Base-by-base conservation (phyloP, 2,329 filamentous ascomycete genomes). In the Cytospora leucostoma region DNA sequence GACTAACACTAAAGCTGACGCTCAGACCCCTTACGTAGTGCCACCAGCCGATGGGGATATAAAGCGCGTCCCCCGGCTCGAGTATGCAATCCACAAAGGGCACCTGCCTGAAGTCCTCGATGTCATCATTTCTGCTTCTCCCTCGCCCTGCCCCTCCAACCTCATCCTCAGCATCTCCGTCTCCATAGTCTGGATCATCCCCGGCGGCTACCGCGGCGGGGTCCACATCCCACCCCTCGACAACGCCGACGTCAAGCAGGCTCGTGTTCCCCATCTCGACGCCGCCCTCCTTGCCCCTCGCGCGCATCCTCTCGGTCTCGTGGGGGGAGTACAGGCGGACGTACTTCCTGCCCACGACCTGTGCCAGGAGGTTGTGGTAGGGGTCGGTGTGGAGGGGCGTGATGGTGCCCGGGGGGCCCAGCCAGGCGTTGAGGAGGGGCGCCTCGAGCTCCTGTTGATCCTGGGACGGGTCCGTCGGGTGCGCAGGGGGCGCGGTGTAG, bases 31-130 rank as follows among this genome's bases (percentile, higher is more conserved):
- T 83, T 4, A 98, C 91, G 75, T 97, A 98, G 79, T 99, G 95
- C 95, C 95, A 99, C 94, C 95, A 99, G 0, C 94, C 95, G 6
- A 92, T 83, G 0, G 95, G 95, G 59, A 99, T 91, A 73, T 97
- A 95, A 59, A 99, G 74, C 67, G 88, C 90, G 59, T 99, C 93
- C 0, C 94, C 95, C 0, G 90, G 89, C 35, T 83, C 85, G 7
- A 99, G 77, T 1, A 98, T 83, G 62, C 88, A 88, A 71, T 99
- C 95, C 38, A 90, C 77, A 72, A 89, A 94, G 60, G 83, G 78
- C 1, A 90, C 80, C 0, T 81, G 74, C 56, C 74, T 74, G 67
- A 96, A 91, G 0, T 76, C 70, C 6, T 76, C 74, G 0, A 73
- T 76, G 7, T 74, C 77, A 44, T 32, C 21, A 27, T 27, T 4